Conservation (phyloP, 805 yeast genomes). For the Clavispora asparagi region DNA sequence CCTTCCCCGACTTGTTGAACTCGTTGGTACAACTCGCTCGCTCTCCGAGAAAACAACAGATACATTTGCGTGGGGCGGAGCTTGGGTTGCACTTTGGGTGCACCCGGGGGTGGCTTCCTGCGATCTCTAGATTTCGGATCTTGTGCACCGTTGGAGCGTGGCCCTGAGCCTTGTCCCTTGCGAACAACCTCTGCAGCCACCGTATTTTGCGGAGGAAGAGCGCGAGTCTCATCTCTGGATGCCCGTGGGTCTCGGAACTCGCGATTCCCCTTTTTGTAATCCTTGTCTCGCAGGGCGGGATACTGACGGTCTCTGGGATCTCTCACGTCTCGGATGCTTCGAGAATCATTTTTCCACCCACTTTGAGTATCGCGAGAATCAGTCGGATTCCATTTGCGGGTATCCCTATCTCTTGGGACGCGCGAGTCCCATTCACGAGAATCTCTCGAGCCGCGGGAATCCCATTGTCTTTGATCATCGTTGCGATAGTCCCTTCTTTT, state of each 20-base stretch:
- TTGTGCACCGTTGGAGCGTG: conserved; percentile 1
- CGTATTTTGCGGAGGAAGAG: background rate
- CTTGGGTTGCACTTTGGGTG: conserved; percentile 6
- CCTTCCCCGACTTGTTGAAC: conserved; percentile 97
- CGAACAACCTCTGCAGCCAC: background rate
- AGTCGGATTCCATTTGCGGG: background rate
- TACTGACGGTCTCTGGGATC: background rate
- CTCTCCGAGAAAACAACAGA: conserved; percentile 22
- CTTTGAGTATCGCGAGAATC: background rate
- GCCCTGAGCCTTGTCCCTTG: background rate
- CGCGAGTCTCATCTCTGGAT: background rate
- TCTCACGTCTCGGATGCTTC: background rate
- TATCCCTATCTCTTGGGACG: background rate
- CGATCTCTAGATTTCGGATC: background rate
- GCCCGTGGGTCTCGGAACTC: background rate
- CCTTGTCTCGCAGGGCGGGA: background rate
- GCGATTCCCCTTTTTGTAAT: background rate
- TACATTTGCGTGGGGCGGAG: conserved; percentile 28
- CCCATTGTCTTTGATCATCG: background rate
- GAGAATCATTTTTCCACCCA: background rate
- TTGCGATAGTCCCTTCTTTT: conserved; percentile 1
- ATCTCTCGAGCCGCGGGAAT: background rate
- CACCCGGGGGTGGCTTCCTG: background rate
- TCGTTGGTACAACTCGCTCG: conserved; percentile 52
- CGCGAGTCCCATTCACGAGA: background rate